Evolutionary conservation across 163 green algal species (phyloP).

Genomic region (Chloromonas sp.): DNA sequence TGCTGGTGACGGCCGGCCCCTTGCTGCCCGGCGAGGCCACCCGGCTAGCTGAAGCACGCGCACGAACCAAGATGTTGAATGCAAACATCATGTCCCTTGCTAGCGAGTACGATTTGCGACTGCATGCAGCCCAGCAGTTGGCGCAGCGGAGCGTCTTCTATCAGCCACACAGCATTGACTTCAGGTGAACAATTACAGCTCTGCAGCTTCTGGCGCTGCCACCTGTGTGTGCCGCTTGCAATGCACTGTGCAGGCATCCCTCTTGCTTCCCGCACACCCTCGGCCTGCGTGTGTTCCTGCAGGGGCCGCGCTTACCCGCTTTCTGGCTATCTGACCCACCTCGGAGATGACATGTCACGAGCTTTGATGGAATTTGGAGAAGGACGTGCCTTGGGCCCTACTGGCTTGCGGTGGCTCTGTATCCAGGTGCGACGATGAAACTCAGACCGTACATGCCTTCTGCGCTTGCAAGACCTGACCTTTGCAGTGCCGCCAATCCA

Average conservation of each 20-base stretch:
- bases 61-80: constrained; percentile 22
- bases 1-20: constrained; percentile 18
- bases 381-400: constrained; percentile 59
- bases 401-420: constrained; percentile 82
- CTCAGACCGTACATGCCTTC: not conserved
- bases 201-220: not conserved
- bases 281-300: constrained; percentile 14
- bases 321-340: constrained; percentile 91
- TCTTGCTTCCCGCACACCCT: not conserved
- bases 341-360: constrained; percentile 80
- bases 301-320: constrained; percentile 94
- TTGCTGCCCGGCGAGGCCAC: constrained; percentile 1
- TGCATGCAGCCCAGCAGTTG: constrained; percentile 24
- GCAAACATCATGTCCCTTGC: constrained; percentile 25
- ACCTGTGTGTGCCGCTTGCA: not conserved
- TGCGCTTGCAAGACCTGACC: not conserved
- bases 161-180: constrained; percentile 80
- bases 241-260: not conserved
- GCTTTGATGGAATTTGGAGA: constrained; percentile 83
- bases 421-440: constrained; percentile 45
- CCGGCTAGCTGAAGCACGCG: not conserved
- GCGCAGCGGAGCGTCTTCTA: constrained; percentile 54
- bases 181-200: constrained; percentile 34
- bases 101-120: constrained; percentile 24
- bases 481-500: not conserved